Percentiles rank a stretch among this genome's conserved stretches.
Conservation (phyloP, 2,329 filamentous ascomycete species). For the Fusarium miscanthi region DNA sequence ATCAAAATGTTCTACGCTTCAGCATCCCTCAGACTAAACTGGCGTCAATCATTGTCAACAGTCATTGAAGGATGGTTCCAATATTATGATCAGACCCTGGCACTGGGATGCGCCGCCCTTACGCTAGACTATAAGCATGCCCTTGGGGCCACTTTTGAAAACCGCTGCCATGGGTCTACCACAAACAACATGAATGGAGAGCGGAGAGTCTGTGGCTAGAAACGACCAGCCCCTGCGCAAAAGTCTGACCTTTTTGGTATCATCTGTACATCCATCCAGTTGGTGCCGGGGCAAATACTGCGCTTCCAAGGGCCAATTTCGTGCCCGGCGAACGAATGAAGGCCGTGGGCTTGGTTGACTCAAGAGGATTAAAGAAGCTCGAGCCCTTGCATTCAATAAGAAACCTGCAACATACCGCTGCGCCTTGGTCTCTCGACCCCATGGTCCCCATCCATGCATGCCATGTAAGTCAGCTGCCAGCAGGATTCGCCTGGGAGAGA, state of each 20-base stretch:
- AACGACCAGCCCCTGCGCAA: slow-evolving; percentile 33
- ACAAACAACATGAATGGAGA: slow-evolving; percentile 17
- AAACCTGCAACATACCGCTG: slow-evolving; percentile 8
- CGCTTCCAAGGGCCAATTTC: slow-evolving; percentile 24
- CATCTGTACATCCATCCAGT: slow-evolving; percentile 22
- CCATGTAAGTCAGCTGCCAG: slow-evolving; percentile 37
- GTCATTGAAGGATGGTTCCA: slow-evolving; percentile 27
- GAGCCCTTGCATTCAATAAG: slow-evolving; percentile 5
- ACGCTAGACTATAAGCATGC: slow-evolving; percentile 38
- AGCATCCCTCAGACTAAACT: neutral
- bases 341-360: neutral
- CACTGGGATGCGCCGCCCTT: slow-evolving; percentile 33
- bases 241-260: slow-evolving; percentile 38
- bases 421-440: neutral
- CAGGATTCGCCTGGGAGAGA: slow-evolving; percentile 42
- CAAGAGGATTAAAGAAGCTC: slow-evolving; percentile 1
- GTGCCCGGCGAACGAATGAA: slow-evolving; percentile 26
- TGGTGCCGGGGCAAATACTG: slow-evolving; percentile 30
- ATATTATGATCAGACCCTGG: slow-evolving; percentile 43
- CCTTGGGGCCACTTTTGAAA: slow-evolving; percentile 35
- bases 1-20: neutral
- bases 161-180: slow-evolving; percentile 45
- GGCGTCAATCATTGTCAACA: neutral
- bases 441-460: slow-evolving; percentile 2
- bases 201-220: slow-evolving; percentile 2